Evolutionary conservation across 163 green algal genomes (phyloP), one percentile per base, ranked within the genome.

Genomic region (Prototheca wickerhamii): DNA sequence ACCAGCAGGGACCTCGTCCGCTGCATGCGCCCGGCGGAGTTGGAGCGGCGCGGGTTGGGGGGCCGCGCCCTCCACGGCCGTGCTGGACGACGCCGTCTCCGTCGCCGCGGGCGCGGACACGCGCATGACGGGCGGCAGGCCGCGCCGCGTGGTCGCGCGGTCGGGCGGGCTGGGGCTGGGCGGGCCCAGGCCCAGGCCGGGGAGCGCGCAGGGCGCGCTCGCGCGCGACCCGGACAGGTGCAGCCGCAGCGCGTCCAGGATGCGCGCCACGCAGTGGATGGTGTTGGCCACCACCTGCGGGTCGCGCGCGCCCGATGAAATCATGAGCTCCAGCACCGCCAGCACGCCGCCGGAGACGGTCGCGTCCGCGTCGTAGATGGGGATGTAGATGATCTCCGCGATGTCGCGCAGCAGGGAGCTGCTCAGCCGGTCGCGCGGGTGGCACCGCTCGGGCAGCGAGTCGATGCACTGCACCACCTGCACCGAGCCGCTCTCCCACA

Each of bases 381-480:
- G 72, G 23, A 74, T n/a, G 43, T 76, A 77, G 29, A 80, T 59
- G 28, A 72, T 46, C 64, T 77, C 73, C 6, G 25, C 53, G 12
- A 78, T 51, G 31, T 33, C 25, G 0, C 20, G 2, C 10, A 40
- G 30, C 20, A 40, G 52, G 7, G 37, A 25, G 20, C 43, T 71
- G 55, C 52, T 58, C 3, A 88, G 57, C 35, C 66, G 59, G 68
- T 76, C 75, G 54, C 73, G 69, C 3, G 81, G 81, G 68, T 88
- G 80, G 29, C 75, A 51, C 8, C 70, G 68, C 3, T 50, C 55
- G 20, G 72, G 71, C 26, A 88, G 70, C 60, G 81, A 82, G 17
- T 64, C 56, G 10, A 81, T 58, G 51, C 77, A 71, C 62, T 88
- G 81, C 40, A 87, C 80, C 20, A 88, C 82, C 42, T 87, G 77